A percentile compares a stretch with the other conserved stretches of the same genome.
phyloP scores from a whole-genome alignment of 495 filamentous ascomycete species.

The Hapsidospora chrysogenum region DNA sequence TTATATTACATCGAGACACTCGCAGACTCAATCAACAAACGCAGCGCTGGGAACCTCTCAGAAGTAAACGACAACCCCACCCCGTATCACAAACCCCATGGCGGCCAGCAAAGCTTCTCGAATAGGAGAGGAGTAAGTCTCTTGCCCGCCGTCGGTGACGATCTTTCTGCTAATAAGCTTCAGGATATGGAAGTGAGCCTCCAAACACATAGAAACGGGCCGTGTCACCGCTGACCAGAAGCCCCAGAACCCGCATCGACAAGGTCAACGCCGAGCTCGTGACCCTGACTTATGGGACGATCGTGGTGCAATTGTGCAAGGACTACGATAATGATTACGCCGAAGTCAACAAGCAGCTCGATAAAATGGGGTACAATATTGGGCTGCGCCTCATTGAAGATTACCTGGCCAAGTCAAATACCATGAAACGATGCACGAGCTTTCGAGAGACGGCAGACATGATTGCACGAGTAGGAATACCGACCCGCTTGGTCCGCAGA shows the following conservation, averaged over 20 bases:
- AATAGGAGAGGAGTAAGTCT: constrained; percentile 88
- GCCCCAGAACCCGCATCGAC: constrained; percentile 42
- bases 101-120: constrained; percentile 80
- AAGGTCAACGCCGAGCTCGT: constrained; percentile 84
- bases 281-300: constrained; percentile 92
- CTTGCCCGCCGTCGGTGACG: constrained; percentile 3
- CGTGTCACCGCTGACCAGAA: not conserved
- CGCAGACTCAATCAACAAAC: too few relatives aligned
- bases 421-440: constrained; percentile 68
- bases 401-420: constrained; percentile 86
- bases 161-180: constrained; percentile 15
- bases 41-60: too few relatives aligned
- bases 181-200: constrained; percentile 94
- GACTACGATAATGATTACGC: constrained; percentile 87
- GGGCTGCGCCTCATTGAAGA: constrained; percentile 93
- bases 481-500: not conserved
- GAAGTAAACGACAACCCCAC: too few relatives aligned
- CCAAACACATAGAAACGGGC: not conserved
- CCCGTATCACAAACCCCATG: too few relatives aligned
- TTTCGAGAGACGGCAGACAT: constrained; percentile 93
- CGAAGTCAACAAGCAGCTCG: constrained; percentile 91
- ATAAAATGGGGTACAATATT: constrained; percentile 99
- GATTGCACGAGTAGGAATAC: constrained; percentile 64
- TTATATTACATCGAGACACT: too few relatives aligned
- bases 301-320: constrained; percentile 89